Conservation (phyloP, 768 basidiomycete genomes). For the Lactarius quietus region DNA sequence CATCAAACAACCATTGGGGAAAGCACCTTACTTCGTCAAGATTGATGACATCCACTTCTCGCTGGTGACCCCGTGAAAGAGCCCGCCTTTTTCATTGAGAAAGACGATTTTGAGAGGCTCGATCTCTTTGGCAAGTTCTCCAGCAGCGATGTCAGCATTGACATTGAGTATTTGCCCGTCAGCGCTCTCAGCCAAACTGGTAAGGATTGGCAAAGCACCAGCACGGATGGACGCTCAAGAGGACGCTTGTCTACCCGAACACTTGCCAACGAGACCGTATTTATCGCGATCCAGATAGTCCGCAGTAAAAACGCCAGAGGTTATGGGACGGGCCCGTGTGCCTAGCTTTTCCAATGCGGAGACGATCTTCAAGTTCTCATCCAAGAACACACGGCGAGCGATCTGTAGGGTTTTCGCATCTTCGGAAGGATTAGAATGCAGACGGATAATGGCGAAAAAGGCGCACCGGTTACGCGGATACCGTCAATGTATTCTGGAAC, state of each 20-base stretch:
- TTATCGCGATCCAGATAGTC: conserved; percentile 94
- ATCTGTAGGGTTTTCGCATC: conserved; percentile 93
- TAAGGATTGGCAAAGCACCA: conserved; percentile 93
- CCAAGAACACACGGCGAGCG: conserved; percentile 93
- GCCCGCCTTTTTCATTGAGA: conserved; percentile 95
- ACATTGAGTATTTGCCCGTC: conserved; percentile 99
- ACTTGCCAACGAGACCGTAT: conserved; percentile 91
- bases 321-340: conserved; percentile 96
- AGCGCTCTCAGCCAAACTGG: conserved; percentile 87
- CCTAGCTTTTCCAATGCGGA: conserved; percentile 90
- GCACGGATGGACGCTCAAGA: conserved; percentile 95
- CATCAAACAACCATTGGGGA: neutral
- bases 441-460: neutral
- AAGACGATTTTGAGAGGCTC: conserved; percentile 99
- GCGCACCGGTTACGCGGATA: conserved; percentile 89
- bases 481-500: conserved; percentile 97
- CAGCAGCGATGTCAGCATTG: conserved; percentile 97
- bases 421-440: conserved; percentile 31
- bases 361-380: conserved; percentile 95
- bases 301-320: conserved; percentile 95
- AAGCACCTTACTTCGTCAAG: conserved; percentile 74
- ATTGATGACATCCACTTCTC: conserved; percentile 97
- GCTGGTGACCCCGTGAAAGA: conserved; percentile 96
- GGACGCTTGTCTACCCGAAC: conserved; percentile 94
- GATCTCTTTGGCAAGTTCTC: conserved; percentile 95